A percentile compares a stretch with the other conserved stretches of the same genome.
Conservation (phyloP, 441 rosid species). For the Manihot esculenta region DNA sequence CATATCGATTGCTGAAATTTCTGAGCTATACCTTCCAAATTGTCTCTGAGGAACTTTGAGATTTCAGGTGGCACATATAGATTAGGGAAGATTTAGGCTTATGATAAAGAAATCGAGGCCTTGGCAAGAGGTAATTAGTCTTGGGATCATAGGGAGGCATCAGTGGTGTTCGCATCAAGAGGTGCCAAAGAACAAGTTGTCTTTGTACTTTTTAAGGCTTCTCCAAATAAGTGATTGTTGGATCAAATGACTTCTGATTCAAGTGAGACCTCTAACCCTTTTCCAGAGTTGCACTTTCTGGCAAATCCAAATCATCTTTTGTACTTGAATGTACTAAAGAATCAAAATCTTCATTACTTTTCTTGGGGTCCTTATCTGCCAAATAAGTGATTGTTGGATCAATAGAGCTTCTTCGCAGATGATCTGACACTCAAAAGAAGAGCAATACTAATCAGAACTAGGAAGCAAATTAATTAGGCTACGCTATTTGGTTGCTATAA, state of each 20-base stretch:
- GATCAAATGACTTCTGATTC: conserved; percentile 44
- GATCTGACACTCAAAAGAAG: conserved; percentile 29
- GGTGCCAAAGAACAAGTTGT: no score
- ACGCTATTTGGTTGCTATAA: background rate
- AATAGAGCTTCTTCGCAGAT: conserved; percentile 43
- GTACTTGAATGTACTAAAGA: no score
- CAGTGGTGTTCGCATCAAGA: no score
- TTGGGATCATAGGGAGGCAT: no score
- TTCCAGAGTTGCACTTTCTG: no score
- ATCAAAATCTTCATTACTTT: conserved; percentile 15
- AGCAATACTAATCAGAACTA: conserved; percentile 17
- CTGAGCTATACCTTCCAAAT: conserved; percentile 36
- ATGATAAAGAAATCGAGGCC: no score
- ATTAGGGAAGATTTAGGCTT: conserved; percentile 24
- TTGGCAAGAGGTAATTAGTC: no score
- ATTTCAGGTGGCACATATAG: conserved; percentile 44
- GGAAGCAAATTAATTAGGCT: background rate
- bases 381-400: conserved; percentile 41
- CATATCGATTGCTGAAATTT: conserved; percentile 45
- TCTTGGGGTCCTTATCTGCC: conserved; percentile 2
- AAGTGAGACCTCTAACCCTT: background rate
- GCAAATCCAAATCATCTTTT: no score
- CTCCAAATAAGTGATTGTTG: conserved; percentile 34
- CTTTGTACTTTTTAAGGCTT: no score
- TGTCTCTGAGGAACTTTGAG: conserved; percentile 33